Evolutionary conservation across 768 basidiomycete species (phyloP), one percentile per base, ranked within the genome.

Genomic region (Trametes sanguinea): DNA sequence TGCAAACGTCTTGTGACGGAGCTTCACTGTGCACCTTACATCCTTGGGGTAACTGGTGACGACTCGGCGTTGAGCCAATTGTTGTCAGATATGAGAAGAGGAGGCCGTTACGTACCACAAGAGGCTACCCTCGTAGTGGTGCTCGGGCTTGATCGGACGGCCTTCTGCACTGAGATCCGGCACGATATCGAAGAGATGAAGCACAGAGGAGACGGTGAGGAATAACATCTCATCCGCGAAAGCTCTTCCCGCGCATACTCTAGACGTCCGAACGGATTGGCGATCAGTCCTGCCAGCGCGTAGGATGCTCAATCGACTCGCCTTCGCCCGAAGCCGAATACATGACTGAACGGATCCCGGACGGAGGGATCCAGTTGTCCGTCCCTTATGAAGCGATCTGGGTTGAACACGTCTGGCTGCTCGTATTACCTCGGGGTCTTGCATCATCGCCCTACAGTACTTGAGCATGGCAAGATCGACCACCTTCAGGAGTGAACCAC

Each of bases 301-400:
- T 22, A 22, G 22, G 22, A 22, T 22, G 22, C 22, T 22, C 22
- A 22, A 22, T 22, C 22, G 22, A 50, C 39, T 17, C 2, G 57
- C 64, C 64, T 60, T 43, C 64, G 37, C 16, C 64, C 64, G 16
- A 27, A 65, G 16, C 64, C 64, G 30, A 61, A 61, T 1, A 37
- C 55, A n/a, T 57, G 45, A 1, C 13, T 16, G n/a, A 7, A 7
- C 10, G 64, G 64, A 37, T 65, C 60, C 1, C 10, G 40, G 4
- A 48, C 52, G 7, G 7, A 30, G 6, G 33, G 13, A 35, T 65
- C 37, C 6, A 57, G 10, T 13, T 57, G 35, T 4, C 60, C 64
- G 27, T 57, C 60, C 3, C 45, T 17, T 10, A 65, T 51, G 48
- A 65, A 65, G 4, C 64, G 54, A n/a, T 65, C 59, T 3, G 64